Evolutionary conservation across 1,284 basidiomycete species (phyloP), one percentile per base, ranked within the genome.

Genomic region (Mycosarcoma maydis): DNA sequence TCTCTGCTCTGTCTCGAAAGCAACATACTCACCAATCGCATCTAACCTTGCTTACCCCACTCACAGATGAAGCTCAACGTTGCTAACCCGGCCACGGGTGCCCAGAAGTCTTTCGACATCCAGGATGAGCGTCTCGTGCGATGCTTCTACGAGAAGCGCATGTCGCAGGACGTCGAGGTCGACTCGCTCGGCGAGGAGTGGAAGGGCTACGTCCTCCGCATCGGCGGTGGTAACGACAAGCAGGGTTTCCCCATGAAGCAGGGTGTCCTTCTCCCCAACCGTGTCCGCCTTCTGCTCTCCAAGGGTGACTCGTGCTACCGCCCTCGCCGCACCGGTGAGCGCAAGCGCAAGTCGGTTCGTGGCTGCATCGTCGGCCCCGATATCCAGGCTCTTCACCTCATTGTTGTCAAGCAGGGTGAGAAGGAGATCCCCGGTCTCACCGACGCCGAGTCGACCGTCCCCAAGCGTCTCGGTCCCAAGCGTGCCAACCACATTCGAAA

Each of bases 221-320:
- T 98, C 86, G 94, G 92, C 43, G 94, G 95, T 81, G 92, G 92
- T 69, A 94, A 95, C 86, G 92, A 95, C 88, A 94, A 82, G 78
- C 81, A 82, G 75, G 81, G 81, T 84, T 96, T 96, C 89, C 93
- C 94, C 52, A 97, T 97, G 94, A 98, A 98, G 87, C 95, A 98
- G 86, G 95, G 94, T 87, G 92, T 98, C 80, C 90, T 98, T 73
- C 87, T 94, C 79, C 92, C 92, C 74, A 84, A 93, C 86, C 94
- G 95, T 88, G 92, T 95, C 80, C 88, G 89, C 69, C 91, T 98
- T 73, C 91, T 98, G 80, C 92, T 98, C 83, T 83, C 91, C 75
- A 92, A 94, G 83, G 94, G 94, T 68, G 93, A 97, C 88, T 96
- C 94, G 33, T 98, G 95, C 89, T 98, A 93, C 88, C 92, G 95